phyloP scores from a whole-genome alignment of 768 basidiomycete species.

The Amylocystis lapponica region DNA sequence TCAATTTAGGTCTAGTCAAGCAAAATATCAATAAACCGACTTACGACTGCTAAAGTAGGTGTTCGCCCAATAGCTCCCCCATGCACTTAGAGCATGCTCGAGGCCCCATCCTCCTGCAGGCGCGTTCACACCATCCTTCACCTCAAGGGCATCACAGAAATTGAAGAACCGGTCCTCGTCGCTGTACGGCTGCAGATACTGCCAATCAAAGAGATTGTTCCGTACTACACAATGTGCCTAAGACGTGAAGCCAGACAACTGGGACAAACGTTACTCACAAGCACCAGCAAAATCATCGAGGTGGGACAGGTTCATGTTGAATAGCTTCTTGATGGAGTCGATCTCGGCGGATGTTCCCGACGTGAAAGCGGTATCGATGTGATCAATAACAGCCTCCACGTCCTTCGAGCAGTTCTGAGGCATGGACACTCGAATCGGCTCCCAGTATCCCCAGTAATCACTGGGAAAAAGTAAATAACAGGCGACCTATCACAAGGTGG shows the following conservation, averaged over 20 bases:
- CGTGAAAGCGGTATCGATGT: conserved; percentile 54
- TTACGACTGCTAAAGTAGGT: conserved; percentile 34
- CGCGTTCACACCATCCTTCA: conserved; percentile 49
- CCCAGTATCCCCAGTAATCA: conserved; percentile 69
- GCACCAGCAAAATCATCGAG: conserved; percentile 64
- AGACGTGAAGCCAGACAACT: neutral
- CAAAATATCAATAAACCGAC: conserved; percentile 31
- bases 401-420: conserved; percentile 71
- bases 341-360: conserved; percentile 42
- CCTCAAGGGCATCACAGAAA: conserved; percentile 67
- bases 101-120: conserved; percentile 55
- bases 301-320: conserved; percentile 55
- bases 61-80: conserved; percentile 53
- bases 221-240: conserved; percentile 19
- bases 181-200: conserved; percentile 45
- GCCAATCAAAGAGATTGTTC: conserved; percentile 65
- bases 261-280: conserved; percentile 24
- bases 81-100: conserved; percentile 51
- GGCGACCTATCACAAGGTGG: too few relatives aligned
- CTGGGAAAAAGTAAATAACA: conserved; percentile 19
- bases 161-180: conserved; percentile 49
- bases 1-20: neutral
- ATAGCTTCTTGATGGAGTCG: conserved; percentile 47
- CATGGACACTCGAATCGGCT: conserved; percentile 64
- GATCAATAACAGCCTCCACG: conserved; percentile 53